Evolutionary conservation across 2,329 filamentous ascomycete species (phyloP).

Genomic region (Neurospora crassa): DNA sequence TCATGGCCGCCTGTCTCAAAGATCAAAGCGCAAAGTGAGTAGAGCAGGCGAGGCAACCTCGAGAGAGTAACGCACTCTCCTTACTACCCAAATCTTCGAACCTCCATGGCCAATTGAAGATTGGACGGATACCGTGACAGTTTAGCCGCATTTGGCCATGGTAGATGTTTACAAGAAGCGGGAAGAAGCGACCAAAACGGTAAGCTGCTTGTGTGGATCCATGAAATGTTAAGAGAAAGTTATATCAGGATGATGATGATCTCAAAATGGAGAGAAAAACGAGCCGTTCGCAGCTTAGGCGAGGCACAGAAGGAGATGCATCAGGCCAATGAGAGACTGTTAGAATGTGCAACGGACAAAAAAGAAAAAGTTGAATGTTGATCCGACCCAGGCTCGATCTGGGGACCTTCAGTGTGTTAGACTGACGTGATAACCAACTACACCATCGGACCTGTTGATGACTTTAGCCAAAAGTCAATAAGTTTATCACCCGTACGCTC

Average conservation of each 20-base stretch:
- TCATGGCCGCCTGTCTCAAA: not conserved
- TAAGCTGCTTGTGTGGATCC: not conserved
- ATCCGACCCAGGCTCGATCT: conserved; percentile 21
- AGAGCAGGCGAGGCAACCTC: not conserved
- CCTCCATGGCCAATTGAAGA: not conserved
- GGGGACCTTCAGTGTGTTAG: conserved; percentile 18
- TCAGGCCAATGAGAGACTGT: not conserved
- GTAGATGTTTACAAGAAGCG: not conserved
- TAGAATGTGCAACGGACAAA: not conserved
- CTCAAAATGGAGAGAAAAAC: not conserved
- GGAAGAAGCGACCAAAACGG: not conserved
- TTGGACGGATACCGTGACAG: not conserved
- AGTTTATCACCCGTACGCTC: too few species aligned
- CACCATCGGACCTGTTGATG: conserved; percentile 19
- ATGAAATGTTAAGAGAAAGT: not conserved
- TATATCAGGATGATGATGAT: not conserved
- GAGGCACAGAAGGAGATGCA: not conserved
- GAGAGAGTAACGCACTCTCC: not conserved
- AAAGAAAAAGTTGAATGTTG: not conserved
- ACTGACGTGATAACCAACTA: conserved; percentile 36
- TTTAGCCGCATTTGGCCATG: not conserved
- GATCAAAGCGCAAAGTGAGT: not conserved
- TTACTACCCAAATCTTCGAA: not conserved
- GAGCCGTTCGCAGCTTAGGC: not conserved
- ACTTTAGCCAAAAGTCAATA: too few species aligned